These are phyloP conservation scores for Neocallimastix lanati DNA, from an alignment of 192 early-diverging fungal genomes.

Conservation along the genomic window DNA sequence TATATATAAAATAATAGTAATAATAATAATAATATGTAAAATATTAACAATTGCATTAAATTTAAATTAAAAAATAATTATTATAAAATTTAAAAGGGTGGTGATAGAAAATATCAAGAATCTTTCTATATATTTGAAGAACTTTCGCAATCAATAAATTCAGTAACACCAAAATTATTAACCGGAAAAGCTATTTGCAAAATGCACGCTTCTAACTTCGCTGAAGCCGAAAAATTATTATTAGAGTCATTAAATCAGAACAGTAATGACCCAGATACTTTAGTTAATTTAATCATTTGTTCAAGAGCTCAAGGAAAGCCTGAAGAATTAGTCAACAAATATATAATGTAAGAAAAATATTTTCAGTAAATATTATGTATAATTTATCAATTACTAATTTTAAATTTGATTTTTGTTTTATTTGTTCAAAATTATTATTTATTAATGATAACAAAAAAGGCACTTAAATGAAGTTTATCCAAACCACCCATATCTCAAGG, in stretches of 20 bases:
- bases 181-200: constrained; percentile 64
- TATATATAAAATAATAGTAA: neutral
- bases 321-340: constrained; percentile 35
- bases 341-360: constrained; percentile 34
- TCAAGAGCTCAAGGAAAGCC: constrained; percentile 49
- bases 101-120: constrained; percentile 58
- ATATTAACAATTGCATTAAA: no score
- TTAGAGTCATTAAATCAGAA: constrained; percentile 57
- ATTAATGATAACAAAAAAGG: neutral
- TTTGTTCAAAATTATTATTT: no score
- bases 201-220: constrained; percentile 59
- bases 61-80: neutral
- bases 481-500: neutral
- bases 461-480: neutral
- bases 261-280: constrained; percentile 53
- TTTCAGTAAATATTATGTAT: no score
- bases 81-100: constrained; percentile 34
- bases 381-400: no score
- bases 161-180: constrained; percentile 51
- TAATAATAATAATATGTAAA: no score
- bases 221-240: constrained; percentile 64
- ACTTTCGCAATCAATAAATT: constrained; percentile 58
- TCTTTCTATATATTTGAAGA: constrained; percentile 89
- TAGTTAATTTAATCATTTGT: constrained; percentile 73
- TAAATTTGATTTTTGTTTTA: no score